Evolutionary conservation across 129 eudicot genomes (phyloP).

Genomic region (Tanacetum coccineum): DNA sequence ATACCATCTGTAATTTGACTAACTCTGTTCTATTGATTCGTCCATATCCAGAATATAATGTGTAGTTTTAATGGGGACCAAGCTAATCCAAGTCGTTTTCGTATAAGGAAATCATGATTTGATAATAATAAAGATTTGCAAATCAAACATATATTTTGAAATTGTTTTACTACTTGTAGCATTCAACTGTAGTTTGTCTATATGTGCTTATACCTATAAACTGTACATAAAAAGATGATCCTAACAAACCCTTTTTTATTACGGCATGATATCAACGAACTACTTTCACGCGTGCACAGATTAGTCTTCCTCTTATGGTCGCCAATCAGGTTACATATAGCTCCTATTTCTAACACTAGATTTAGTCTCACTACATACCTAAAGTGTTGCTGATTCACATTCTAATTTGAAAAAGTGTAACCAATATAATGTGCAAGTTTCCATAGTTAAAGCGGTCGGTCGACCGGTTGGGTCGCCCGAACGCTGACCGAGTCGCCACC

Average conservation of each 20-base stretch:
- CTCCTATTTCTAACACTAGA: neutral
- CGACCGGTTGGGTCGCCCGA: too few relatives aligned
- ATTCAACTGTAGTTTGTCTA: neutral
- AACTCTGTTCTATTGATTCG: neutral
- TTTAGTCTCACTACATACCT: neutral
- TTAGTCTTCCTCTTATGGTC: neutral
- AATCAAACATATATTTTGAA: neutral
- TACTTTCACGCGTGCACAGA: neutral
- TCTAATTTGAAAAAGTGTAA: too few relatives aligned
- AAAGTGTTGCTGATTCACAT: too few relatives aligned
- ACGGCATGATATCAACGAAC: neutral
- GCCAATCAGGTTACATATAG: neutral
- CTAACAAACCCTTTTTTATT: too few relatives aligned
- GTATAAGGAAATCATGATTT: neutral
- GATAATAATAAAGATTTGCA: neutral
- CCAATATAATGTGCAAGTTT: neutral
- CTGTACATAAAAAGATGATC: too few relatives aligned
- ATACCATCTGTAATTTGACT: slow-evolving; percentile 2
- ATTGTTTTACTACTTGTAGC: slow-evolving; percentile 8
- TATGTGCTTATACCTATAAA: too few relatives aligned
- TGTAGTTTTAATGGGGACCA: slow-evolving; percentile 18
- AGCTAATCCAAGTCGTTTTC: slow-evolving; percentile 6
- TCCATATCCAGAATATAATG: neutral
- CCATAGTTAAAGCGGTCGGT: slow-evolving; percentile 3
- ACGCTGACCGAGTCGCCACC: too few relatives aligned